Conservation (phyloP, 371 early-diverging fungal genomes). For the Scutellospora calospora region DNA sequence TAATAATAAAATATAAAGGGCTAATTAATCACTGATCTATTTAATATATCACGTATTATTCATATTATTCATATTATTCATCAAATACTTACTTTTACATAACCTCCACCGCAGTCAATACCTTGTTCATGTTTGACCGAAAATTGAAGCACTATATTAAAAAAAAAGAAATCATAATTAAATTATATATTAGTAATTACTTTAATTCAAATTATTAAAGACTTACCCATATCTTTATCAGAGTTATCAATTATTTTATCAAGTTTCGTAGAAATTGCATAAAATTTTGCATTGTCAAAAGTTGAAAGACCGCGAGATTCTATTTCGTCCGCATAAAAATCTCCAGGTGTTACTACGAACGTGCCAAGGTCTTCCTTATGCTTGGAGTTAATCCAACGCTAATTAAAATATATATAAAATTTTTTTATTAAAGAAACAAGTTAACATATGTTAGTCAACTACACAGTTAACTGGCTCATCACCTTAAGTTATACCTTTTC, state of each 20-base stretch:
- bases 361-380: conserved; percentile 79
- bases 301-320: conserved; percentile 80
- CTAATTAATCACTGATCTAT: neutral
- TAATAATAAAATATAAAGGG: neutral
- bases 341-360: conserved; percentile 77
- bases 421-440: conserved; percentile 24
- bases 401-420: conserved; percentile 39
- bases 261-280: conserved; percentile 81
- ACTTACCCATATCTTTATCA: conserved; percentile 55
- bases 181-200: neutral
- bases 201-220: neutral
- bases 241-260: conserved; percentile 77
- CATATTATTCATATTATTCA: neutral
- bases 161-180: neutral
- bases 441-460: neutral
- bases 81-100: conserved; percentile 79
- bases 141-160: conserved; percentile 85
- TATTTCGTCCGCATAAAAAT: conserved; percentile 81
- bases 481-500: conserved; percentile 49
- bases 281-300: conserved; percentile 86
- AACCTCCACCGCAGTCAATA: conserved; percentile 97
- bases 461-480: neutral
- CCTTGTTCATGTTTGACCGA: conserved; percentile 95
- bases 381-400: conserved; percentile 80
- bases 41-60: neutral